A percentile compares a stretch with the other conserved stretches of the same genome.
Evolutionary conservation across 768 basidiomycete genomes (phyloP).

Genomic region (Naganishia randhawae): DNA sequence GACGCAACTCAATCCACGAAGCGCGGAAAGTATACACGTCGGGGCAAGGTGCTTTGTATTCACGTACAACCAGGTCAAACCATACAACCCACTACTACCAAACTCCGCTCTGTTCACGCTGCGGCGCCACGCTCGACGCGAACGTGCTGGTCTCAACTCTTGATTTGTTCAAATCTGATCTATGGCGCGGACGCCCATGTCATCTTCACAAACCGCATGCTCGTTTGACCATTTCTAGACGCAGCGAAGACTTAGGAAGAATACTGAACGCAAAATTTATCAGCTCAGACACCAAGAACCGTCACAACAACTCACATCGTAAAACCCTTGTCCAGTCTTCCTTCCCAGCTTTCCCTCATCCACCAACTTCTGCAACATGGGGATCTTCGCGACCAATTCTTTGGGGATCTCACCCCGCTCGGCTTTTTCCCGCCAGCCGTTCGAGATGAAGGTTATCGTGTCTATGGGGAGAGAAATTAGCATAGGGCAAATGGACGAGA

Average conservation of each 20-base stretch:
- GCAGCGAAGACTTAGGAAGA: neutral
- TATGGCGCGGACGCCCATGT: neutral
- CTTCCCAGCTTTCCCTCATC: constrained; percentile 52
- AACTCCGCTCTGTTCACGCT: neutral
- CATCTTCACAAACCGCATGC: neutral
- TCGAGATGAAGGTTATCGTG: constrained; percentile 51
- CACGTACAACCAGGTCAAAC: neutral
- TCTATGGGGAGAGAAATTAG: constrained; percentile 30
- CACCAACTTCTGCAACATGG: constrained; percentile 51
- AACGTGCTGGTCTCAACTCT: neutral
- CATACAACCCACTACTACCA: neutral
- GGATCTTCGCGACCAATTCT: constrained; percentile 47
- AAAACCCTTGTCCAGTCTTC: constrained; percentile 54
- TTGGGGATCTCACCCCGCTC: constrained; percentile 47
- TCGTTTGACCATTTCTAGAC: neutral
- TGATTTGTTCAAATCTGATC: neutral
- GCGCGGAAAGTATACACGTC: neutral
- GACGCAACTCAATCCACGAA: neutral
- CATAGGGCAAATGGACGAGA: neutral
- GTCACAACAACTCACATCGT: constrained; percentile 41
- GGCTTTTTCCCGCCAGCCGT: constrained; percentile 52
- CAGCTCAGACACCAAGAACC: neutral
- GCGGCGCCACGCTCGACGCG: neutral
- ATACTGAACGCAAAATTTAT: neutral
- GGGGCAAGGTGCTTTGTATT: neutral